Evolutionary conservation across 495 filamentous ascomycete genomes (phyloP).

Genomic region (Xylaria venustula): DNA sequence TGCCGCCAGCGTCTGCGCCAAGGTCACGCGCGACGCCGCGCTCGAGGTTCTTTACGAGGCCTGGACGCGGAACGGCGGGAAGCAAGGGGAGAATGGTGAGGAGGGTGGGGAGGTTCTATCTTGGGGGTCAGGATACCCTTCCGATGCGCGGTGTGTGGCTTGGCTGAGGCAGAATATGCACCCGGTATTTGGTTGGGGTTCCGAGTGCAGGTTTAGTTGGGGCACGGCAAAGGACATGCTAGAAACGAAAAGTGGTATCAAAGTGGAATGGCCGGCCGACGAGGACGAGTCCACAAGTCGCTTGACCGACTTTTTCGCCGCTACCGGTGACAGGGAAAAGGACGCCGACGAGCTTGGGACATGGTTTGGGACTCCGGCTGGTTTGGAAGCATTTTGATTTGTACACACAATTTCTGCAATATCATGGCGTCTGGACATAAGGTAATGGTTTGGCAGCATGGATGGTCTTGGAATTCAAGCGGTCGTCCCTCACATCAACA

Average conservation of each 20-base stretch:
- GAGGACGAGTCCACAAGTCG: constrained; percentile 62
- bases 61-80: constrained; percentile 21
- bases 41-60: constrained; percentile 71
- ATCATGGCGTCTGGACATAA: constrained; percentile 19
- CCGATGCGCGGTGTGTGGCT: constrained; percentile 71
- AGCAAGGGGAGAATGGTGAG: constrained; percentile 3
- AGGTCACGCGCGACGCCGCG: constrained; percentile 89
- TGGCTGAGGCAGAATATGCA: constrained; percentile 90
- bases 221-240: constrained; percentile 91
- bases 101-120: constrained; percentile 35
- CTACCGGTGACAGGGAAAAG: constrained; percentile 35
- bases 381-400: constrained; percentile 56
- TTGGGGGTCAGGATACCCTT: constrained; percentile 94
- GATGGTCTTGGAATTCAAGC: constrained; percentile 10
- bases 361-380: constrained; percentile 64
- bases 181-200: constrained; percentile 92
- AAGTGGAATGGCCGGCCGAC: constrained; percentile 81
- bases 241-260: constrained; percentile 60
- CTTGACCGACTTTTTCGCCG: constrained; percentile 71
- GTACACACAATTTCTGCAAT: constrained; percentile 17
- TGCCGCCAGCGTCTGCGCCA: constrained; percentile 90
- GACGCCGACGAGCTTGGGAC: constrained; percentile 54
- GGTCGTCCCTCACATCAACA: constrained; percentile 9
- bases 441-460: constrained; percentile 1
- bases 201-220: constrained; percentile 92